Evolutionary conservation across 2,329 filamentous ascomycete genomes (phyloP).

Genomic region (Penicillium brasilianum): DNA sequence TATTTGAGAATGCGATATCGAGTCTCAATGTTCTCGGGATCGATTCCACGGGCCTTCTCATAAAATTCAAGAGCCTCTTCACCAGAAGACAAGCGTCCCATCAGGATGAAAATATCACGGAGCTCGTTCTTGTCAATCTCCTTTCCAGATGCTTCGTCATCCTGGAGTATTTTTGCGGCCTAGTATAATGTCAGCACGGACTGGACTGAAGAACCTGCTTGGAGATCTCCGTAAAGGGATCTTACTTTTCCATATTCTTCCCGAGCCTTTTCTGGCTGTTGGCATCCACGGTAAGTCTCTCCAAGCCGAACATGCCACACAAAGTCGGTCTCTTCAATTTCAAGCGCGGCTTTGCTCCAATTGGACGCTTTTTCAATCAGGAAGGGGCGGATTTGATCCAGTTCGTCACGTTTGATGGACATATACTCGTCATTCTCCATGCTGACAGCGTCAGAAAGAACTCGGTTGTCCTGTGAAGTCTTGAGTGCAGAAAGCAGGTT

Average conservation of each 20-base stretch:
- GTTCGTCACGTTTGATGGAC: background rate
- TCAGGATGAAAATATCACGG: background rate
- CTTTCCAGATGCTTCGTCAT: background rate
- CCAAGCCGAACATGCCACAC: background rate
- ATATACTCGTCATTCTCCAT: background rate
- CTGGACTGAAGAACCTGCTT: background rate
- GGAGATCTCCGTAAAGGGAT: background rate
- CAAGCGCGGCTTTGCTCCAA: background rate
- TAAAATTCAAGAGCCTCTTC: background rate
- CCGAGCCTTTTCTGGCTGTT: background rate
- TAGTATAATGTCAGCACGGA: background rate
- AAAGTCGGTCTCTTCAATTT: background rate
- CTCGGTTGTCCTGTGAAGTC: background rate
- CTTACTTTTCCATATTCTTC: background rate
- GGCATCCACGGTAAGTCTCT: background rate
- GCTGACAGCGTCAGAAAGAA: background rate
- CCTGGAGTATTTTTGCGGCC: background rate
- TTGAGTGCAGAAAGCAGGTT: background rate
- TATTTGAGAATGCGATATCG: background rate
- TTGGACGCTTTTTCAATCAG: background rate
- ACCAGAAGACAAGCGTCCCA: background rate
- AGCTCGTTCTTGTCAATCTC: background rate
- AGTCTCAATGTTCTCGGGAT: background rate
- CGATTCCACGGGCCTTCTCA: background rate
- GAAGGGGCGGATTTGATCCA: background rate